Conservation (phyloP, 2,329 filamentous ascomycete genomes). For the Penicillium nordicum region DNA sequence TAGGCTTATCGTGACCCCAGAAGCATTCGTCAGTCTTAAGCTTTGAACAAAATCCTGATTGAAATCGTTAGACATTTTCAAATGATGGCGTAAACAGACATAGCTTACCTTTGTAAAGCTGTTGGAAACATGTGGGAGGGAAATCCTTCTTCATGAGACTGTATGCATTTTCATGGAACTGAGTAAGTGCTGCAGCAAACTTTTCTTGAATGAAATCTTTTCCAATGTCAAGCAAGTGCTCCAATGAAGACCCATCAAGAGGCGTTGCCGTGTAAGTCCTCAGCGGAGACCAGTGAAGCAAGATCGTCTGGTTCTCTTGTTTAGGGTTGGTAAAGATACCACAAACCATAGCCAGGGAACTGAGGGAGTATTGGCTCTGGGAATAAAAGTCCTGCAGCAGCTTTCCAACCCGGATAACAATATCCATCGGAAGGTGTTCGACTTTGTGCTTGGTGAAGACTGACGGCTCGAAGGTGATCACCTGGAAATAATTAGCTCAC, state of each 20-base stretch:
- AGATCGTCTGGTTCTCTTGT: neutral
- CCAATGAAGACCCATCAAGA: neutral
- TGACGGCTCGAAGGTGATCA: constrained; percentile 1
- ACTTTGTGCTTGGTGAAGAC: neutral
- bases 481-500: neutral
- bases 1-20: constrained; percentile 1
- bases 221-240: neutral
- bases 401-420: neutral
- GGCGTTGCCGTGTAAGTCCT: neutral
- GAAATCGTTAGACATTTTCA: neutral
- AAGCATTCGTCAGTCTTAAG: neutral
- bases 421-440: constrained; percentile 1
- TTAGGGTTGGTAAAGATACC: constrained; percentile 7
- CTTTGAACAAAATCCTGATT: constrained; percentile 3
- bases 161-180: neutral
- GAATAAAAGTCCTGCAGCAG: neutral
- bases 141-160: neutral
- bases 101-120: constrained; percentile 1
- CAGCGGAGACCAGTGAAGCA: constrained; percentile 11
- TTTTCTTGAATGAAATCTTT: constrained; percentile 1
- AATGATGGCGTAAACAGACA: neutral
- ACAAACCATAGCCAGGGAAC: constrained; percentile 1
- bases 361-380: neutral
- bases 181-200: neutral
- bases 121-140: neutral